Base-by-base conservation (phyloP, 2,329 filamentous ascomycete species). In the Paracamarosporium sp. region DNA sequence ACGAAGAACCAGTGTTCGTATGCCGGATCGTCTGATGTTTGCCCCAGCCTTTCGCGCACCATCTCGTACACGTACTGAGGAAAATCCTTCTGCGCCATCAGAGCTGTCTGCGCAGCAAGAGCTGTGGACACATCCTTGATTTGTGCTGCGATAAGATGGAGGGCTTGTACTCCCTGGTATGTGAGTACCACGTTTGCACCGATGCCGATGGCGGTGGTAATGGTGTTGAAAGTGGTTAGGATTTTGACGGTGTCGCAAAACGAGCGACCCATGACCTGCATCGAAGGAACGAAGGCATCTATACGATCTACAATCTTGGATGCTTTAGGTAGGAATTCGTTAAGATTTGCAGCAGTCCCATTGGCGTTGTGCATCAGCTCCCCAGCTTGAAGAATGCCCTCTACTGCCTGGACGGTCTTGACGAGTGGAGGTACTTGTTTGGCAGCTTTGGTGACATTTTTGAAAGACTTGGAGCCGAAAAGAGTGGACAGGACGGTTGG, bases 1-100 rank as follows among this genome's bases (percentile, higher is more conserved):
- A 80, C 66, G 31, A 79, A 80, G 58, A 79, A 79, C 67, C 74
- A 73, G 54, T 80, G 78, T 5, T 76, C 57, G 5, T 45, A 25
- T 7, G 17, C 27, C 7, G 44, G 35, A 28, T 55, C 53, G 20
- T 55, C 45, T 11, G 48, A 53, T 4, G 47, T 47, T 25, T 53
- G 41, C 7, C 48, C 55, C 11, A 52, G 24, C 9, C 48, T 41
- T 31, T 57, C 47, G n/a, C 35, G 25, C n/a, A 57, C 31, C 43
- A 57, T 40, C 27, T 57, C 55, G 25, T 57, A 57, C 13, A 57
- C 55, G 31, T 57, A 52, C 27, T 53, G 55, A 5, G 55, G 47
- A 15, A 57, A 57, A 50, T 55, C 53, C 17, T 50, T 55, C 28
- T 55, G 53, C 15, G 53, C 53, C 5, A 55, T 40, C 7, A 55